Percentiles rank a stretch among this genome's conserved stretches.
These are phyloP conservation scores for Rhodotorula graminis DNA, from an alignment of 768 basidiomycete species.

Conservation along the genomic window DNA sequence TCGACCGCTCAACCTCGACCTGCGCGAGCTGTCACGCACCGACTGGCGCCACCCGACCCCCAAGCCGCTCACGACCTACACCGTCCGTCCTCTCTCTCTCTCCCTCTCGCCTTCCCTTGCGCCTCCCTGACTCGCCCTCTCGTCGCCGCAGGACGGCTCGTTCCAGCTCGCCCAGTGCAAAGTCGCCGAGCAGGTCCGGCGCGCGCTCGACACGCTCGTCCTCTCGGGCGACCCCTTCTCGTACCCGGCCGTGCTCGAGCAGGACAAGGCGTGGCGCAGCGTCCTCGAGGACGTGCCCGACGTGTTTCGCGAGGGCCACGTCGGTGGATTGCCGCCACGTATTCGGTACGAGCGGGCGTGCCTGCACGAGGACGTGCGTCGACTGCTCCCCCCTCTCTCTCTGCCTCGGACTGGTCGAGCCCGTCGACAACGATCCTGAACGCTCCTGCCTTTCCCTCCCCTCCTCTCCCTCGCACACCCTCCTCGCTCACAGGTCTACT, in stretches of 20 bases:
- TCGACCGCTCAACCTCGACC: slow-evolving; percentile 29
- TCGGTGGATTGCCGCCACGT: background rate
- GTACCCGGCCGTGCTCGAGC: slow-evolving; percentile 24
- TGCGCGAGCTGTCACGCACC: slow-evolving; percentile 27
- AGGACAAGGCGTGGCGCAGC: slow-evolving; percentile 21
- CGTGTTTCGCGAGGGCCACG: background rate
- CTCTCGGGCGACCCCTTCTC: slow-evolving; percentile 4
- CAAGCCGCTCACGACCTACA: slow-evolving; percentile 10
- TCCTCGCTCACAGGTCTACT: slow-evolving; percentile 11
- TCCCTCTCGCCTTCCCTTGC: no score
- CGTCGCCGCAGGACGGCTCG: slow-evolving; percentile 18
- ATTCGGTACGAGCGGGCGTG: slow-evolving; percentile 25
- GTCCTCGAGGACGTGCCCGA: slow-evolving; percentile 18
- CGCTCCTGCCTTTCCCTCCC: background rate
- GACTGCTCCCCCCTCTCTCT: no score
- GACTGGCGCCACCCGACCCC: background rate
- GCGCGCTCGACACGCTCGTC: slow-evolving; percentile 33
- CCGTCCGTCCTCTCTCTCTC: background rate
- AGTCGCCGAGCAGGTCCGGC: slow-evolving; percentile 25
- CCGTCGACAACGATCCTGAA: no score
- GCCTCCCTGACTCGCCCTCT: background rate
- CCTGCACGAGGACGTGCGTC: slow-evolving; percentile 26
- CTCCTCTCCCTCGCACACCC: background rate
- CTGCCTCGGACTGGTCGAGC: no score
- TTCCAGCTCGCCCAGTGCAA: slow-evolving; percentile 33